A percentile compares a stretch with the other conserved stretches of the same genome.
Conservation (phyloP, 306 rosid genomes). For the Heteromeles arbutifolia region DNA sequence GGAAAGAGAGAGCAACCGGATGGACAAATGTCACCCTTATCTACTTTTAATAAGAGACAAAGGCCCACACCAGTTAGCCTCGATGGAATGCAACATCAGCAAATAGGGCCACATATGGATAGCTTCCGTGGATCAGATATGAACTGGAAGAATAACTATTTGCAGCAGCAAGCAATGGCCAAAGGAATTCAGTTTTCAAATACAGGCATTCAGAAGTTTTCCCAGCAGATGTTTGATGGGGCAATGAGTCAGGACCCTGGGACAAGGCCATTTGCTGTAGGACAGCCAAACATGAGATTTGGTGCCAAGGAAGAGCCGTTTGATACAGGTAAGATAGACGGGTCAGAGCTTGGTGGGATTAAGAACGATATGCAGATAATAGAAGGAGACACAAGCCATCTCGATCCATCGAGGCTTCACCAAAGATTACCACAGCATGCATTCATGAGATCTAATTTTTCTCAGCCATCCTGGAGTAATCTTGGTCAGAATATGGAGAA, state of each 20-base stretch:
- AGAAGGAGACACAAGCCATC: constrained; percentile 57
- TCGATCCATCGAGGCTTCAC: constrained; percentile 57
- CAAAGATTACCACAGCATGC: constrained; percentile 53
- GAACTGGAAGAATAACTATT: constrained; percentile 65
- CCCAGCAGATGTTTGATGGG: constrained; percentile 72
- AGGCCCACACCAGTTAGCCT: constrained; percentile 48
- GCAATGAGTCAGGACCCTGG: constrained; percentile 58
- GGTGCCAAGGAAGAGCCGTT: constrained; percentile 82
- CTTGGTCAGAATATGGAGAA: constrained; percentile 66
- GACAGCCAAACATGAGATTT: constrained; percentile 55
- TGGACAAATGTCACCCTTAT: constrained; percentile 64
- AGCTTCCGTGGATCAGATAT: constrained; percentile 63
- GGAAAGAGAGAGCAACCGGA: constrained; percentile 78
- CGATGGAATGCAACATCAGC: constrained; percentile 67
- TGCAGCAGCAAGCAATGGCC: constrained; percentile 57
- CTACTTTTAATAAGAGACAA: constrained; percentile 55
- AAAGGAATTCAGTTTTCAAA: constrained; percentile 63
- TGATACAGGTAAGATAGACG: constrained; percentile 62
- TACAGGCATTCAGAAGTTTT: constrained; percentile 56
- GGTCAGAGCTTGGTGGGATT: constrained; percentile 54
- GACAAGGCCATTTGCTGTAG: constrained; percentile 44
- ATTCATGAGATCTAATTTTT: constrained; percentile 53
- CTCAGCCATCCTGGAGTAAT: constrained; percentile 75
- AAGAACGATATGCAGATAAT: constrained; percentile 43
- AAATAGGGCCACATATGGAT: constrained; percentile 45